These are phyloP conservation scores for Camelina hispida DNA, from an alignment of 345 rosid genomes.

Conservation along the genomic window DNA sequence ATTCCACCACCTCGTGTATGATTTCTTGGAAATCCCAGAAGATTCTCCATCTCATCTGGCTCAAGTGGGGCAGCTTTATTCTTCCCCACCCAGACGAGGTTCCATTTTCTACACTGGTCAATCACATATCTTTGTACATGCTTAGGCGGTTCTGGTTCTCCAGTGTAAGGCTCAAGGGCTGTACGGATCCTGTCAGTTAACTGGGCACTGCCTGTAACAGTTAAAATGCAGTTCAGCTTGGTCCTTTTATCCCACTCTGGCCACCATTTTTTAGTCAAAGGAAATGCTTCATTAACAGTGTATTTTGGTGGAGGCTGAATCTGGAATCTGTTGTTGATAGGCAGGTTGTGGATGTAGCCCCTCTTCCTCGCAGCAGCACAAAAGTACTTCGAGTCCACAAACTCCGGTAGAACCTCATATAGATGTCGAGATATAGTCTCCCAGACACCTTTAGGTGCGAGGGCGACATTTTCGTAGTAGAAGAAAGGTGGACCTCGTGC, in stretches of 20 bases:
- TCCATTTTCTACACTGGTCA: slow-evolving; percentile 83
- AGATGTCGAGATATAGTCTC: slow-evolving; percentile 69
- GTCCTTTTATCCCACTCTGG: slow-evolving; percentile 87
- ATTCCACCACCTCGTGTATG: slow-evolving; percentile 98
- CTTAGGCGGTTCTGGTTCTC: slow-evolving; percentile 72
- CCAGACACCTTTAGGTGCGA: slow-evolving; percentile 98
- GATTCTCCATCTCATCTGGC: slow-evolving; percentile 89
- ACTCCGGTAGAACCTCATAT: slow-evolving; percentile 77
- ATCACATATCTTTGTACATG: slow-evolving; percentile 59
- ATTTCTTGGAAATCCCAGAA: slow-evolving; percentile 84
- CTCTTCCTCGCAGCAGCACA: slow-evolving; percentile 94
- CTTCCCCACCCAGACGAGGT: slow-evolving; percentile 92
- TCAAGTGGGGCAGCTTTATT: slow-evolving; percentile 88
- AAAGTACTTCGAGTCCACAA: slow-evolving; percentile 79
- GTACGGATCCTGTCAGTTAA: slow-evolving; percentile 72
- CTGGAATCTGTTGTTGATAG: slow-evolving; percentile 63
- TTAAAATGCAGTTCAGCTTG: slow-evolving; percentile 78
- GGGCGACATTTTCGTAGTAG: slow-evolving; percentile 91
- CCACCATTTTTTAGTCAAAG: slow-evolving; percentile 82
- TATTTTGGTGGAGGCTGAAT: slow-evolving; percentile 73
- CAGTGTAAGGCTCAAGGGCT: slow-evolving; percentile 57
- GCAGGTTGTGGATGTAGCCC: slow-evolving; percentile 88
- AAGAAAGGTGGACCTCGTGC: slow-evolving; percentile 79
- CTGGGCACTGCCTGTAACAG: slow-evolving; percentile 69
- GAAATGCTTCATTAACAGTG: slow-evolving; percentile 76